A percentile compares a stretch with the other conserved stretches of the same genome.
phyloP scores from a whole-genome alignment of 192 early-diverging fungal species.

The Dissophora ornata region DNA sequence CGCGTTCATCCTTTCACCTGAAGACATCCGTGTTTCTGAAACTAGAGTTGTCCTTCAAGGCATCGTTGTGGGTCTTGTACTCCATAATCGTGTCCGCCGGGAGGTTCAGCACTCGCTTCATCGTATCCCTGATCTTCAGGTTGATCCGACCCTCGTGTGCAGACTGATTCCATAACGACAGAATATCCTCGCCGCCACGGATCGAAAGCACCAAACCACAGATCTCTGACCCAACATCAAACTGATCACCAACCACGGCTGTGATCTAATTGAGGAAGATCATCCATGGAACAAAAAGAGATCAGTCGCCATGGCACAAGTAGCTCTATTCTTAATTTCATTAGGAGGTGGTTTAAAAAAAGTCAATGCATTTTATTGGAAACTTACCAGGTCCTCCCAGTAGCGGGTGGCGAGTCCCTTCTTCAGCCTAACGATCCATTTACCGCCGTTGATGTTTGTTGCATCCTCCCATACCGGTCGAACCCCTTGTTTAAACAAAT shows the following conservation, averaged over 20 bases:
- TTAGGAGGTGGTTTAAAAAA: too few species aligned
- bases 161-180: slow-evolving; percentile 94
- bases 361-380: too few species aligned
- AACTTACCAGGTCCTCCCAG: slow-evolving; percentile 87
- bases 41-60: slow-evolving; percentile 87
- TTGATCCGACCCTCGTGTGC: slow-evolving; percentile 88
- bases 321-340: too few species aligned
- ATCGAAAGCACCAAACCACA: slow-evolving; percentile 95
- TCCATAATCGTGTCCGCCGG: slow-evolving; percentile 91
- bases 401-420: slow-evolving; percentile 92
- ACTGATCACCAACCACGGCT: slow-evolving; percentile 92
- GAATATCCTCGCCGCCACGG: slow-evolving; percentile 91
- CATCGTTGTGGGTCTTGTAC: slow-evolving; percentile 94
- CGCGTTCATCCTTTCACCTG: slow-evolving; percentile 58
- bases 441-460: slow-evolving; percentile 87
- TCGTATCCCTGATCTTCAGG: slow-evolving; percentile 86
- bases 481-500: slow-evolving; percentile 92
- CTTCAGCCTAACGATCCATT: slow-evolving; percentile 94
- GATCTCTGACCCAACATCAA: slow-evolving; percentile 88
- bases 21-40: slow-evolving; percentile 88
- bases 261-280: slow-evolving; percentile 71
- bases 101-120: slow-evolving; percentile 88
- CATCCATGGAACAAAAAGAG: too few species aligned
- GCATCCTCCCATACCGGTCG: slow-evolving; percentile 97
- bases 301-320: too few species aligned